phyloP scores from a whole-genome alignment of 768 basidiomycete genomes.

The Podaxis pistillaris region DNA sequence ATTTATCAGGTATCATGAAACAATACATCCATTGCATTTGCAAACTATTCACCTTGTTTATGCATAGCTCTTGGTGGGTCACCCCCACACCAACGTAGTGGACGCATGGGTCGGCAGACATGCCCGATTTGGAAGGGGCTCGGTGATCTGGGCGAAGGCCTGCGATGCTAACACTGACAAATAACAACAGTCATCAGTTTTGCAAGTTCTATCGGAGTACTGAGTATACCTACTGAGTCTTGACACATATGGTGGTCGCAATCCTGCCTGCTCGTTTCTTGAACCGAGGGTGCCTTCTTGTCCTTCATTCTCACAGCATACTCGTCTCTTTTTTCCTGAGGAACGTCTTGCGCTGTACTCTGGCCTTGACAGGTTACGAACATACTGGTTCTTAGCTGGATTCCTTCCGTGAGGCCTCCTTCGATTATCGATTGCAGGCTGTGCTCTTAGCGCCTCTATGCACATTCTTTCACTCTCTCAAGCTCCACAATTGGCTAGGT shows the following conservation, averaged over 20 bases:
- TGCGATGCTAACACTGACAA: background rate
- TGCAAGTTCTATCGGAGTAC: background rate
- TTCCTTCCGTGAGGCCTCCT: background rate
- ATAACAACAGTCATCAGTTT: background rate
- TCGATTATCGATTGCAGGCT: background rate
- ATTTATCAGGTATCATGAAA: too few species aligned
- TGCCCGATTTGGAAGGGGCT: too few species aligned
- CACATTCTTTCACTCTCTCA: background rate
- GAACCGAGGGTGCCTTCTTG: too few species aligned
- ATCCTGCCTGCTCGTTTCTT: background rate
- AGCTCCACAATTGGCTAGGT: background rate
- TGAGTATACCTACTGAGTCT: background rate
- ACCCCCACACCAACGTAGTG: too few species aligned
- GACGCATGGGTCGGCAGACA: too few species aligned
- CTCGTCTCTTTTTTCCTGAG: background rate
- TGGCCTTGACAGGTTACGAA: background rate
- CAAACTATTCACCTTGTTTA: too few species aligned
- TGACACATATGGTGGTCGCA: background rate
- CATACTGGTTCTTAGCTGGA: background rate
- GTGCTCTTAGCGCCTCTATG: background rate
- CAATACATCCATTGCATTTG: too few species aligned
- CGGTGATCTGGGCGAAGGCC: background rate
- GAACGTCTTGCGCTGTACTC: background rate
- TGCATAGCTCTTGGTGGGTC: too few species aligned
- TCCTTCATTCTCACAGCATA: too few species aligned